Evolutionary conservation across 2,329 filamentous ascomycete genomes (phyloP), one percentile per base, ranked within the genome.

Genomic region (Cordyceps militaris): DNA sequence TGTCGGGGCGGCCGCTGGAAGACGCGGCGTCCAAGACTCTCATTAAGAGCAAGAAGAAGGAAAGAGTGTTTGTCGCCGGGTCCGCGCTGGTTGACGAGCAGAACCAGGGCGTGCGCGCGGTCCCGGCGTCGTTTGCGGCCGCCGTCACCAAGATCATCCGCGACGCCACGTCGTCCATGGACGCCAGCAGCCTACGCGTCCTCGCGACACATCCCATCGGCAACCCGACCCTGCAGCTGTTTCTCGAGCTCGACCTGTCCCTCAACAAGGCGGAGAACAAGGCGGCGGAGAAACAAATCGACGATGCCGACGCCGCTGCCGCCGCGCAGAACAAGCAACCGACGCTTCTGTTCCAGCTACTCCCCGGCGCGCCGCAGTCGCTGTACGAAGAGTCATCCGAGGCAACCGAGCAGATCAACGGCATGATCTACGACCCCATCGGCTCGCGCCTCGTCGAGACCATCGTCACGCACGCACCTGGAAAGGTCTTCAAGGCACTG

Each of bases 1-100:
- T 99, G 5, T 89, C 93, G 0, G 94, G 94, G 7, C 82, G 89
- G 60, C 86, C 92, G 0, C 75, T 97, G 5, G 85, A 91, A 59
- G 83, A 87, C 58, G 74, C 81, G 0, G 81, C 85, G 0, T 85
- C 81, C 24, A 86, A 86, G 69, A 85, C 86, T 1, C 75, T 96
- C n/a, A 74, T 97, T 48, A 89, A 93, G 69, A 96, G 93, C 77
- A 92, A 90, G 72, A 92, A 86, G 74, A 97, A 97, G 73, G 92
- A 97, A 72, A 86, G 88, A 63, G 80, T 95, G 51, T 81, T 82
- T 1, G 83, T 88, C 1, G 76, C 81, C 4, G 80, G 81, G 44
- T 71, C 76, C 1, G 76, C 75, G 2, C 77, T 80, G 2, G 74
- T 75, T 9, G 73, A 77, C n/a, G 80, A 84, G 56, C 66, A 65